Conservation (phyloP, 2,329 filamentous ascomycete species). For the Rutstroemia sp. region DNA sequence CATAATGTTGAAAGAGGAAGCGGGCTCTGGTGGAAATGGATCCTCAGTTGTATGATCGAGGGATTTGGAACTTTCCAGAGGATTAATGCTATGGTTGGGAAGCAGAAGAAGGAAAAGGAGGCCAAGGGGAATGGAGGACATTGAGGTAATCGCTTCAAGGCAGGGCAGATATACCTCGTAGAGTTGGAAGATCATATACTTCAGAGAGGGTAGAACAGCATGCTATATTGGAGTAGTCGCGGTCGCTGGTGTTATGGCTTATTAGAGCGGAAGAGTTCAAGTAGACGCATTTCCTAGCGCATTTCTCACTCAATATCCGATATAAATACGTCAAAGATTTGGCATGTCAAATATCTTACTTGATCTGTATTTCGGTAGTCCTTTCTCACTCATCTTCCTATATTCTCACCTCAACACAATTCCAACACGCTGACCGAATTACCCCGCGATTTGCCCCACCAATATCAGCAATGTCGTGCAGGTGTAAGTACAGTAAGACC, state of each 20-base stretch:
- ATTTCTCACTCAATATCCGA: too few relatives aligned
- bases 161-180: neutral
- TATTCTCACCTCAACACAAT: too few relatives aligned
- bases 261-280: too few relatives aligned
- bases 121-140: neutral
- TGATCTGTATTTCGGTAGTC: too few relatives aligned
- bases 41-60: constrained; percentile 44
- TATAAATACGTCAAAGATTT: too few relatives aligned
- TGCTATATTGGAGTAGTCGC: too few relatives aligned
- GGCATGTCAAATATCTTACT: too few relatives aligned
- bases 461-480: neutral
- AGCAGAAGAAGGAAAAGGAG: constrained; percentile 36
- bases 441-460: neutral
- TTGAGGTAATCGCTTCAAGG: neutral
- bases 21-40: constrained; percentile 48
- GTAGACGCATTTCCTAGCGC: too few relatives aligned
- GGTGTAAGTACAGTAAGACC: too few relatives aligned
- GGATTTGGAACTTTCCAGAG: constrained; percentile 43
- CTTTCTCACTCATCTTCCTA: too few relatives aligned
- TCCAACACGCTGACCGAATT: neutral
- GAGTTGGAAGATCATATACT: neutral
- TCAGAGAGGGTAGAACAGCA: neutral
- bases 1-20: constrained; percentile 40
- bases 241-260: too few relatives aligned
- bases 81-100: constrained; percentile 42